Evolutionary conservation across 2,329 filamentous ascomycete species (phyloP), one percentile per base, ranked within the genome.

Genomic region (Blumeria graminis): DNA sequence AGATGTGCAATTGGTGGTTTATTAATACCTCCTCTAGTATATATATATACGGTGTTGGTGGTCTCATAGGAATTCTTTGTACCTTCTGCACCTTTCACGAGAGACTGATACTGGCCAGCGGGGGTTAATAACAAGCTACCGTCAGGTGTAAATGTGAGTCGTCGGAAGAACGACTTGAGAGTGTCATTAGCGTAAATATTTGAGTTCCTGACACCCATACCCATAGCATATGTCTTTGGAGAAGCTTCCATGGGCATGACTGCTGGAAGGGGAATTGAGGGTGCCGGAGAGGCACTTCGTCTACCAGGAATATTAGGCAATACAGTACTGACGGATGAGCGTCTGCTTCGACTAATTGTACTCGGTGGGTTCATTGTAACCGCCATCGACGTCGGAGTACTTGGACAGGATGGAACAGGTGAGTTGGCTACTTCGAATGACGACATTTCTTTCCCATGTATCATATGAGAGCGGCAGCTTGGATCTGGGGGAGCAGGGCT

Each of bases 21-120:
- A 71, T 95, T 96, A 65, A 98, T 87, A 28, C 92, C 92, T 34
- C 89, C 92, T 63, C 92, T 77, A 0, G 90, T 95, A 69, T 98
- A 98, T 56, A 98, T 92, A 69, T 98, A 98, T 22, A 98, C 93
- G 0, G 92, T 98, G 66, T 98, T 98, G 63, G 85, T 88, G 55
- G 95, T 77, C 62, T 98, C 90, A 62, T 92, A 90, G 0, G 76
- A 76, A 0, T 80, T 76, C 68, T 89, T 94, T n/a, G 74, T 71
- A 60, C 88, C 84, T 53, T 77, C 77, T 22, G 81, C 72, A 1
- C 67, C 61, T 22, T 74, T 71, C 61, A 86, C 79, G 55, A 87
- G 78, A 1, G 83, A 84, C 67, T 94, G 93, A 69, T 92, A 96
- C 66, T 96, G 92, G 7, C 92, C 92, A 1, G 92, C 90, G 1